Conservation (phyloP, 768 basidiomycete genomes). For the Pisolithus albus region DNA sequence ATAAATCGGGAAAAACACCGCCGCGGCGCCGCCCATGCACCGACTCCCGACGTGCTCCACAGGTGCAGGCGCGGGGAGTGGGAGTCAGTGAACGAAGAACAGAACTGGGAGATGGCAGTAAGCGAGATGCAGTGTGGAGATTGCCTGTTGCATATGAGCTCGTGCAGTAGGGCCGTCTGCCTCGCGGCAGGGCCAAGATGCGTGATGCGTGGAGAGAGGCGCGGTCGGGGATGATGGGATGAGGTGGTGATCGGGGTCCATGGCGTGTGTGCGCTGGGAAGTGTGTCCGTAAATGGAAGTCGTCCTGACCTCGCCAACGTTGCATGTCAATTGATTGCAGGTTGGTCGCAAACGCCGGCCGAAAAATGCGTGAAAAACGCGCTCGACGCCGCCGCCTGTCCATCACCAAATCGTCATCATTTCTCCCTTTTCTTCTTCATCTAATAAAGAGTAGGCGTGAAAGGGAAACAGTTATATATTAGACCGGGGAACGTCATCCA, state of each 20-base stretch:
- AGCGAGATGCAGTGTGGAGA: slow-evolving; percentile 3
- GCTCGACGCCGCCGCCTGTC: slow-evolving; percentile 8
- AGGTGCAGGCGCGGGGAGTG: not conserved
- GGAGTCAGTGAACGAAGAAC: not conserved
- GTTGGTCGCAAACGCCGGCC: slow-evolving; percentile 20
- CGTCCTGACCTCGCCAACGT: slow-evolving; percentile 25
- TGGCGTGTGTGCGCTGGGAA: slow-evolving; percentile 5
- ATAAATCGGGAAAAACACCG: slow-evolving; percentile 11
- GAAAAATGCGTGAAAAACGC: slow-evolving; percentile 8
- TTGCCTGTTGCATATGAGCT: not conserved
- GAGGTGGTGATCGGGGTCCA: slow-evolving; percentile 15
- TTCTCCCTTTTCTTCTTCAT: too few species aligned
- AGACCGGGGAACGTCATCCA: slow-evolving; percentile 1
- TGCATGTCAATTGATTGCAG: slow-evolving; percentile 19
- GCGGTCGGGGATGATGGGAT: slow-evolving; percentile 12
- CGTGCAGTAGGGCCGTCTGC: not conserved
- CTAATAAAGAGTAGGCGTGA: not conserved
- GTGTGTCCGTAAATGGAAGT: slow-evolving; percentile 10
- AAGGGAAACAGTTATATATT: not conserved
- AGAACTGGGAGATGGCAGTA: not conserved
- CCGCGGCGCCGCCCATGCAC: not conserved
- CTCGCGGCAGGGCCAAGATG: slow-evolving; percentile 18
- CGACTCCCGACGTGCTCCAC: not conserved
- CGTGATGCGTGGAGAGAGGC: slow-evolving; percentile 8
- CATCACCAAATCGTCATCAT: not conserved